These are phyloP conservation scores for Russula emetica DNA, from an alignment of 768 basidiomycete genomes.

Conservation along the genomic window DNA sequence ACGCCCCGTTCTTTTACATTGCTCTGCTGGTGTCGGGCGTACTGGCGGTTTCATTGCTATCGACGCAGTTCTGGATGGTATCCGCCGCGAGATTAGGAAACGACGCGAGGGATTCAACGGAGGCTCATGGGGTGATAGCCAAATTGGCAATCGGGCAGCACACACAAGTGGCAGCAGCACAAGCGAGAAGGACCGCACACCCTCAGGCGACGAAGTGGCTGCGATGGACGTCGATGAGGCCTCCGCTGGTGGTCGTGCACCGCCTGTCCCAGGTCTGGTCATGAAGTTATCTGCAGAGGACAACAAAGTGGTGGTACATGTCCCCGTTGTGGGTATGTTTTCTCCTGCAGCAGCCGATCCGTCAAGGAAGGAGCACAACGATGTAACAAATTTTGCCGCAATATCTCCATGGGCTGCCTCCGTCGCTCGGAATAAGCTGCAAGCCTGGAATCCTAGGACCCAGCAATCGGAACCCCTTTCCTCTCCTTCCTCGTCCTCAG, in stretches of 20 bases:
- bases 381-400: neutral
- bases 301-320: conserved; percentile 17
- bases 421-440: conserved; percentile 9
- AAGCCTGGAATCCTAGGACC: conserved; percentile 19
- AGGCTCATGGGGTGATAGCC: conserved; percentile 30
- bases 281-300: conserved; percentile 19
- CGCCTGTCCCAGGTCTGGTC: conserved; percentile 16
- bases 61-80: conserved; percentile 76
- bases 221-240: conserved; percentile 34
- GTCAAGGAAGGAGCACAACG: conserved; percentile 10
- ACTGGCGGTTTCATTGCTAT: conserved; percentile 93
- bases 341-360: conserved; percentile 4
- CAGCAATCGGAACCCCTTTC: conserved; percentile 16
- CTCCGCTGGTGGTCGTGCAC: conserved; percentile 23
- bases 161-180: conserved; percentile 27
- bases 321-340: conserved; percentile 24
- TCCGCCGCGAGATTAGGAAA: conserved; percentile 54
- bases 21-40: conserved; percentile 92
- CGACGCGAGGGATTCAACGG: conserved; percentile 31
- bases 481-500: conserved; percentile 21
- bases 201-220: conserved; percentile 28
- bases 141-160: conserved; percentile 16
- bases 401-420: conserved; percentile 16
- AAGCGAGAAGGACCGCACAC: conserved; percentile 25
- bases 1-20: conserved; percentile 74